Evolutionary conservation across 306 rosid species (phyloP).

Genomic region (Malus domestica): DNA sequence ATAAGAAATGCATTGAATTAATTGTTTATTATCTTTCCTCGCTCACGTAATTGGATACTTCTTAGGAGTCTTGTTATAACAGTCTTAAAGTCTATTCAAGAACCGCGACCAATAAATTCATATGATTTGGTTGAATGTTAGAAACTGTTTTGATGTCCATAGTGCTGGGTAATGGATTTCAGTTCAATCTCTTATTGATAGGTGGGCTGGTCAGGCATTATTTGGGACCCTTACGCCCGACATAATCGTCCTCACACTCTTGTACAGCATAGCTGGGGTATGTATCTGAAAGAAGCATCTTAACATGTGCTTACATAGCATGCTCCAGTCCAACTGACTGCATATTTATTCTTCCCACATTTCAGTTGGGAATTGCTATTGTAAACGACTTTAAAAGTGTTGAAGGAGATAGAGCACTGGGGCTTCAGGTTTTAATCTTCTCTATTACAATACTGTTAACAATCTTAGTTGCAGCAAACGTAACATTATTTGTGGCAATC

Average conservation of each 20-base stretch:
- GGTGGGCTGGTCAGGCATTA: conserved; percentile 99
- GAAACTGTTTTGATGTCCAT: neutral
- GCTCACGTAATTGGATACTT: neutral
- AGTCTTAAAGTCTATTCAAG: neutral
- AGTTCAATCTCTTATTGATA: conserved; percentile 27
- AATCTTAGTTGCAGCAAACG: conserved; percentile 8
- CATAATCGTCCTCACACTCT: conserved; percentile 68
- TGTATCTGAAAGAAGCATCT: conserved; percentile 27
- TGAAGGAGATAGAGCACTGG: conserved; percentile 96
- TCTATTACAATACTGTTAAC: neutral
- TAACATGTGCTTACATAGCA: conserved; percentile 6
- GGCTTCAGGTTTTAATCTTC: conserved; percentile 69
- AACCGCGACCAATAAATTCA: neutral
- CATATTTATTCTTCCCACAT: conserved; percentile 13
- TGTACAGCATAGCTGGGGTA: conserved; percentile 98
- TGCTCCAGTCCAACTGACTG: conserved; percentile 2
- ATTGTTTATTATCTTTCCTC: neutral
- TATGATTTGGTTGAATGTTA: neutral
- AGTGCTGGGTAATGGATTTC: neutral
- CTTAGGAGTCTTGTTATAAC: neutral
- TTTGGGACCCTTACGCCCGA: conserved; percentile 96
- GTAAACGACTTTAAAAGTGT: conserved; percentile 97
- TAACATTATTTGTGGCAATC: conserved; percentile 24
- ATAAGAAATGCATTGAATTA: neutral
- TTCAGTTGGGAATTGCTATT: conserved; percentile 91